Percentiles rank a stretch among this genome's conserved stretches.
Evolutionary conservation across 495 filamentous ascomycete genomes (phyloP).

Genomic region (Stereocaulon alpinum): DNA sequence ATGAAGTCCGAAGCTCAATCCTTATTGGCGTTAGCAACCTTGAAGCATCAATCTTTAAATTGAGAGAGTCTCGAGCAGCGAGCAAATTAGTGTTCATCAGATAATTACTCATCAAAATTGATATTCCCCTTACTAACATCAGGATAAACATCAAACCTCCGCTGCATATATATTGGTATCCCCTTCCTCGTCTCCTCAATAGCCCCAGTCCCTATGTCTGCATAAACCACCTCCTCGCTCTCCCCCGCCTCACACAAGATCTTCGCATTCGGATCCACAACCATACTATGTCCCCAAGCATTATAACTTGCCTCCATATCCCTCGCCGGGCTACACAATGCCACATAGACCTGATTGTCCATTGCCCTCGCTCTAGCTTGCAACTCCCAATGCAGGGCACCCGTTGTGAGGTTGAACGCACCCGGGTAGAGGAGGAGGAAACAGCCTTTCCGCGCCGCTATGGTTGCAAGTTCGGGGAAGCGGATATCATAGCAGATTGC

Average conservation of each 20-base stretch:
- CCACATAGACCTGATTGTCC: constrained; percentile 94
- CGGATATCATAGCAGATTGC: constrained; percentile 97
- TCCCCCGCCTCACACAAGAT: constrained; percentile 67
- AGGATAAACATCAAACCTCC: constrained; percentile 90
- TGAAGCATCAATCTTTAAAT: no score
- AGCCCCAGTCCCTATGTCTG: constrained; percentile 56
- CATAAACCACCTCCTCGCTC: constrained; percentile 63
- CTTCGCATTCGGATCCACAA: constrained; percentile 81
- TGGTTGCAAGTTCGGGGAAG: constrained; percentile 87
- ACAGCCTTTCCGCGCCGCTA: constrained; percentile 71
- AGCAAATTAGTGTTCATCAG: no score
- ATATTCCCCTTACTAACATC: constrained; percentile 55
- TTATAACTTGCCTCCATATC: constrained; percentile 70
- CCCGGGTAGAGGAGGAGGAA: constrained; percentile 88
- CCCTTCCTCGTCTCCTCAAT: constrained; percentile 71
- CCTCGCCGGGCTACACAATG: constrained; percentile 80
- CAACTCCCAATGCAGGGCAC: constrained; percentile 82
- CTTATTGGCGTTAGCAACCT: no score
- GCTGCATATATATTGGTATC: constrained; percentile 76
- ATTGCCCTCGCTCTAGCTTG: constrained; percentile 73
- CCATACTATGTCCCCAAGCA: constrained; percentile 83
- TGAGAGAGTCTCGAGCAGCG: no score
- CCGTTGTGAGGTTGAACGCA: constrained; percentile 91
- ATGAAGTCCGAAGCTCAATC: no score
- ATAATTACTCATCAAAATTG: constrained; percentile 20